Percentiles rank a stretch among this genome's conserved stretches.
These are phyloP conservation scores for Phaffomyces thermotolerans DNA, from an alignment of 805 yeast genomes.

Conservation along the genomic window DNA sequence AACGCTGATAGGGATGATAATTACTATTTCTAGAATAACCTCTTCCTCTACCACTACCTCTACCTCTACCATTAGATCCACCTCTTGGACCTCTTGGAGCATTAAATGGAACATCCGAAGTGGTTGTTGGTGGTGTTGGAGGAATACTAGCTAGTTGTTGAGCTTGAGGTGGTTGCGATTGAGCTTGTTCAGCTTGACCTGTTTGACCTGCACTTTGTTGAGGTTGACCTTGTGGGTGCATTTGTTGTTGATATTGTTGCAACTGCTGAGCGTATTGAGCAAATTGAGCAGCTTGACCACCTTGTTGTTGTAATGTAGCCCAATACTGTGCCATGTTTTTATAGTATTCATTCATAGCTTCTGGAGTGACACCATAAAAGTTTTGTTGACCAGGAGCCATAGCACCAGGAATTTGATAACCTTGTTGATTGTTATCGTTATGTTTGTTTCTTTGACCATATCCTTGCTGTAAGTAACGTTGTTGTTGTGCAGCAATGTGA, in stretches of 20 bases:
- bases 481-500: constrained; percentile 25
- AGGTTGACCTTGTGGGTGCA: constrained; percentile 2
- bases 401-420: not conserved
- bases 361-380: constrained; percentile 30
- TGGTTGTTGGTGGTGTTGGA: constrained; percentile 1
- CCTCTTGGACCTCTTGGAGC: constrained; percentile 5
- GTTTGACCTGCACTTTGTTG: too few species aligned
- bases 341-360: constrained; percentile 58
- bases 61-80: not conserved
- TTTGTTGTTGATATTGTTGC: constrained; percentile 2
- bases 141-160: not conserved
- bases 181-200: too few species aligned
- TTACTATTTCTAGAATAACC: not conserved
- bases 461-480: constrained; percentile 19
- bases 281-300: constrained; percentile 22
- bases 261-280: constrained; percentile 28
- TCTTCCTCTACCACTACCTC: not conserved
- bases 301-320: constrained; percentile 45
- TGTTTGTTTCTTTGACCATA: constrained; percentile 1
- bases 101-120: not conserved
- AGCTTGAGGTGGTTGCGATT: not conserved
- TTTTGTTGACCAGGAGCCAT: constrained; percentile 4
- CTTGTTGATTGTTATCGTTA: not conserved
- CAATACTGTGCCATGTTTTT: constrained; percentile 57
- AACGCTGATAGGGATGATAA: constrained; percentile 4